phyloP scores from a whole-genome alignment of 1,284 basidiomycete genomes.

The Boletus smithii region DNA sequence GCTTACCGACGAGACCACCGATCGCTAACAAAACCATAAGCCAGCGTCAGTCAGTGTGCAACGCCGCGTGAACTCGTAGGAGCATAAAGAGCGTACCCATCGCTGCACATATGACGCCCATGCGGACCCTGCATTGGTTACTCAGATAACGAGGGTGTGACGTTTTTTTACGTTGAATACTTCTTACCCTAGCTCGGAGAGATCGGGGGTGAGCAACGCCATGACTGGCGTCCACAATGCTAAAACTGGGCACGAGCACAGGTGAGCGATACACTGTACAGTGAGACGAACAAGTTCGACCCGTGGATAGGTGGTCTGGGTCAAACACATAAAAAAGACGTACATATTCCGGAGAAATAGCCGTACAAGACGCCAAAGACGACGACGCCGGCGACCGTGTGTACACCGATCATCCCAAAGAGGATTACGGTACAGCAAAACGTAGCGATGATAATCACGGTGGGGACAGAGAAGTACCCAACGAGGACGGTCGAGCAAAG shows the following conservation, averaged over 20 bases:
- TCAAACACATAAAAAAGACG: constrained; percentile 12
- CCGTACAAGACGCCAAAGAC: constrained; percentile 36
- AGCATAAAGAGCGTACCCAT: constrained; percentile 24
- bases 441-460: constrained; percentile 17
- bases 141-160: no score
- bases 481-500: constrained; percentile 27
- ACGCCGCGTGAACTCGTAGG: background rate
- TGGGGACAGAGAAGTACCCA: constrained; percentile 19
- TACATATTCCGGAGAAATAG: constrained; percentile 40
- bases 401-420: constrained; percentile 32
- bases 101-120: constrained; percentile 27
- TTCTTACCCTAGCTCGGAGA: constrained; percentile 30
- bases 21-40: constrained; percentile 16
- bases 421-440: constrained; percentile 33
- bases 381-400: constrained; percentile 26
- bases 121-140: constrained; percentile 33
- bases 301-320: no score
- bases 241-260: constrained; percentile 14
- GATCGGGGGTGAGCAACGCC: constrained; percentile 26
- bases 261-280: constrained; percentile 7
- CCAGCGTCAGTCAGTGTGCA: background rate
- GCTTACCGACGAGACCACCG: constrained; percentile 29
- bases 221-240: constrained; percentile 27
- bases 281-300: background rate
- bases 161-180: no score